phyloP scores from a whole-genome alignment of 257 asterid species.

The Primulina eburnea region DNA sequence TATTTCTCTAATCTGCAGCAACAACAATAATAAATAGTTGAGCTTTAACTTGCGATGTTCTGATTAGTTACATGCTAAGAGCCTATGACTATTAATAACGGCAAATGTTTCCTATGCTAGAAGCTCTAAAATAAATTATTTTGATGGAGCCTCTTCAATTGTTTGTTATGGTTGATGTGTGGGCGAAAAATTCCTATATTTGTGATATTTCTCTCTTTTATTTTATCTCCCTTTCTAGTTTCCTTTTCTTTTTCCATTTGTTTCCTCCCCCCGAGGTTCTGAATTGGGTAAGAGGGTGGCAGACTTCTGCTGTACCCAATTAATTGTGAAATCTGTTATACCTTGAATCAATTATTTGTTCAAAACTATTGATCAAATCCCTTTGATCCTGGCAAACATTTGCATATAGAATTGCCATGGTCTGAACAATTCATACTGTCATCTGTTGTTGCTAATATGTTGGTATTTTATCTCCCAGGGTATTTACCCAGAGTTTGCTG shows the following conservation, averaged over 20 bases:
- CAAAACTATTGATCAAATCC: not conserved
- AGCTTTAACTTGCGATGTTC: not conserved
- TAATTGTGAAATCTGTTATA: not conserved
- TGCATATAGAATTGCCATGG: not conserved
- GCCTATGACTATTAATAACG: not conserved
- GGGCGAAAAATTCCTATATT: constrained; percentile 3
- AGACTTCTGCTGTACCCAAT: not conserved
- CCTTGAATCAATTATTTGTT: not conserved
- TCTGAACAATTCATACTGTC: not conserved
- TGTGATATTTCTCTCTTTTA: not conserved
- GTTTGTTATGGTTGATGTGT: not conserved
- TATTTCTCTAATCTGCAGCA: constrained; percentile 13
- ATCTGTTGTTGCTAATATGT: not conserved
- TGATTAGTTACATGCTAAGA: not conserved
- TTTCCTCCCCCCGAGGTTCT: not conserved
- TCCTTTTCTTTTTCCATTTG: not conserved
- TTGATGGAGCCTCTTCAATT: not conserved
- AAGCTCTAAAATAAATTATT: not conserved
- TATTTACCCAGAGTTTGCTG: too few relatives aligned
- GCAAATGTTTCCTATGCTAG: not conserved
- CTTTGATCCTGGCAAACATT: not conserved
- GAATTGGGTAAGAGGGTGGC: not conserved
- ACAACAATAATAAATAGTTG: not conserved
- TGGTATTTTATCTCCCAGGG: not conserved
- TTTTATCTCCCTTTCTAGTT: not conserved